These are phyloP conservation scores for Xylaria curta DNA, from an alignment of 495 filamentous ascomycete species.

Conservation along the genomic window DNA sequence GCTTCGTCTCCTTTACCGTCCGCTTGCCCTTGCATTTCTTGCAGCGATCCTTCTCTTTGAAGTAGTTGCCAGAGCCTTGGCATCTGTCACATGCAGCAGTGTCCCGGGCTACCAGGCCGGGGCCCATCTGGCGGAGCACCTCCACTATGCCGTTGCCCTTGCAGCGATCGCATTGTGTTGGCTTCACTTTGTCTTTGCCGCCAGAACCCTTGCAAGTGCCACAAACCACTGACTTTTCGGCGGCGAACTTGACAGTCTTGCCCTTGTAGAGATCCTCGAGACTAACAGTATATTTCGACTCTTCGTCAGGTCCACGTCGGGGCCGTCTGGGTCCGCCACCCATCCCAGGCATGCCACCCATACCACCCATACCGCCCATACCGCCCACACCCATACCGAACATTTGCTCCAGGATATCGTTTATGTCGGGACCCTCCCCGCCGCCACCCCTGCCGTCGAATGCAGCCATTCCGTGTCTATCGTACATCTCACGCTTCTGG, in stretches of 20 bases:
- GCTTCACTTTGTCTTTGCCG: constrained; percentile 89
- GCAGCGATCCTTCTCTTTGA: constrained; percentile 93
- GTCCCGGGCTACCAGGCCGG: constrained; percentile 79
- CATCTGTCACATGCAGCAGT: constrained; percentile 77
- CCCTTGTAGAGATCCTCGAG: constrained; percentile 97
- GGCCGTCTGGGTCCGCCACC: constrained; percentile 62
- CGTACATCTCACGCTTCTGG: constrained; percentile 88
- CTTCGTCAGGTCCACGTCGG: constrained; percentile 78
- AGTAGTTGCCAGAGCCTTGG: constrained; percentile 79
- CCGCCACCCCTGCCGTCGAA: constrained; percentile 77
- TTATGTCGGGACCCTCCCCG: constrained; percentile 77
- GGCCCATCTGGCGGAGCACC: constrained; percentile 76
- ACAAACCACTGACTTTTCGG: constrained; percentile 91
- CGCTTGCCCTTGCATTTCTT: constrained; percentile 96
- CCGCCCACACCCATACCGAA: constrained; percentile 82
- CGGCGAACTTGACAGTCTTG: constrained; percentile 94
- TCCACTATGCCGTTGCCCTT: constrained; percentile 75
- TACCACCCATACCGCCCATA: constrained; percentile 65
- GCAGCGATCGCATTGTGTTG: constrained; percentile 84
- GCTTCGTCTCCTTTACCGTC: constrained; percentile 82
- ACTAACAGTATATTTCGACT: constrained; percentile 87
- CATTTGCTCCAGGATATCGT: constrained; percentile 93
- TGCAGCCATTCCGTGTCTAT: constrained; percentile 93
- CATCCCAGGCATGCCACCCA: constrained; percentile 47
- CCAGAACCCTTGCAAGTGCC: constrained; percentile 84